A percentile compares a stretch with the other conserved stretches of the same genome.
Conservation (phyloP, 805 yeast genomes). For the Metschnikowia peoriensis region DNA sequence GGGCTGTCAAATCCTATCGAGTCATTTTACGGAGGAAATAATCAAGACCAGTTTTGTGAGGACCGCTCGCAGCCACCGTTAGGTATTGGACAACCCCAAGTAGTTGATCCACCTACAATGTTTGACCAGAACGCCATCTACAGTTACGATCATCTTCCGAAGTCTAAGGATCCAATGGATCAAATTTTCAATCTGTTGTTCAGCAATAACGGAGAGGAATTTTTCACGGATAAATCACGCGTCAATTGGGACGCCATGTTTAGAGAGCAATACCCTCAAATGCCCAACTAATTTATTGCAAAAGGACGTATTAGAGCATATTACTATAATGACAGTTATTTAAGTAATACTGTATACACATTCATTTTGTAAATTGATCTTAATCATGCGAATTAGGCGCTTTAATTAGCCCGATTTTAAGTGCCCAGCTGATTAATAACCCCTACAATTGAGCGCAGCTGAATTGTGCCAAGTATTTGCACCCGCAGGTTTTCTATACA, state of each 20-base stretch:
- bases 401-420: too few relatives aligned
- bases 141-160: slow-evolving; percentile 7
- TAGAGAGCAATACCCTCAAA: slow-evolving; percentile 4
- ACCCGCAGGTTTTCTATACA: too few relatives aligned
- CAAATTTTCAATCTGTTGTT: slow-evolving; percentile 12
- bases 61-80: background rate
- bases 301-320: background rate
- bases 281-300: background rate
- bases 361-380: too few relatives aligned
- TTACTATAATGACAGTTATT: too few relatives aligned
- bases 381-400: too few relatives aligned
- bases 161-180: slow-evolving; percentile 7
- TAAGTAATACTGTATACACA: too few relatives aligned
- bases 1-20: too few relatives aligned
- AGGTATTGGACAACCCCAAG: background rate
- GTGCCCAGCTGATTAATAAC: background rate
- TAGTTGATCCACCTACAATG: background rate
- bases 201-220: slow-evolving; percentile 17
- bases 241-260: slow-evolving; percentile 17
- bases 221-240: background rate
- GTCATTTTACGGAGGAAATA: too few relatives aligned
- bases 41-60: too few relatives aligned
- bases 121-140: background rate
- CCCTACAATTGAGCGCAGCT: background rate
- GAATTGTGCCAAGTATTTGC: background rate